Evolutionary conservation across 495 filamentous ascomycete species (phyloP).

Genomic region (Tuber umbilicatum): DNA sequence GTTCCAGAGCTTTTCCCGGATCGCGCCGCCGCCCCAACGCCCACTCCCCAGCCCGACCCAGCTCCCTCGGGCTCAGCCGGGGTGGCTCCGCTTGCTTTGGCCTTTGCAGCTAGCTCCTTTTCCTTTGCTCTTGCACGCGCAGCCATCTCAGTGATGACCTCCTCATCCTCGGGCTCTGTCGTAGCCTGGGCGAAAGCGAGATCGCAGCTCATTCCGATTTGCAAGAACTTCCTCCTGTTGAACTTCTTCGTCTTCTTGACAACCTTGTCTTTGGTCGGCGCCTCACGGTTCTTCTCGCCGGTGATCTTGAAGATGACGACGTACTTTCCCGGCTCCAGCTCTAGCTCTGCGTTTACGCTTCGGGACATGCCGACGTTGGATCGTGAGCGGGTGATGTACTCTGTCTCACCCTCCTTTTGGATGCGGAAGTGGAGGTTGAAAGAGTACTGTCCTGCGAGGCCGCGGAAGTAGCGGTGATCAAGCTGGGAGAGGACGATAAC

Average conservation of each 20-base stretch:
- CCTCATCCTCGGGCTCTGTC: constrained; percentile 63
- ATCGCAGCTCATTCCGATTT: constrained; percentile 76
- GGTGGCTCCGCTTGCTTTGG: neutral
- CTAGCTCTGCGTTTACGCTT: constrained; percentile 73
- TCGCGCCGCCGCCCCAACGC: neutral
- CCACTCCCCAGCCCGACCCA: neutral
- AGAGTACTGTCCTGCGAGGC: constrained; percentile 71
- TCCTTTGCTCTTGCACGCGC: constrained; percentile 16
- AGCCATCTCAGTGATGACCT: constrained; percentile 48
- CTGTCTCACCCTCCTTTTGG: constrained; percentile 69
- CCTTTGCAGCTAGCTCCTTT: constrained; percentile 6
- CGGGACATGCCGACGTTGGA: constrained; percentile 55
- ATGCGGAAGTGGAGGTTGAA: constrained; percentile 76
- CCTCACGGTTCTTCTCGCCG: constrained; percentile 51
- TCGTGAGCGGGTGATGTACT: constrained; percentile 63
- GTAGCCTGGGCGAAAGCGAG: constrained; percentile 71
- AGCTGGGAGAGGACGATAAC: constrained; percentile 79
- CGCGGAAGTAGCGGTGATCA: constrained; percentile 77
- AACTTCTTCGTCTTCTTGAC: constrained; percentile 58
- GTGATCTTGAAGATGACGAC: constrained; percentile 71
- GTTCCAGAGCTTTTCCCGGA: too few species aligned
- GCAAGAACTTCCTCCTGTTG: constrained; percentile 72
- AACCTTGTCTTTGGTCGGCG: constrained; percentile 56
- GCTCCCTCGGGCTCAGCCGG: neutral
- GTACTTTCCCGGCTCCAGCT: constrained; percentile 77